Evolutionary conservation across 148 eudicot genomes (phyloP).

Genomic region (Rhododendron griersonianum): DNA sequence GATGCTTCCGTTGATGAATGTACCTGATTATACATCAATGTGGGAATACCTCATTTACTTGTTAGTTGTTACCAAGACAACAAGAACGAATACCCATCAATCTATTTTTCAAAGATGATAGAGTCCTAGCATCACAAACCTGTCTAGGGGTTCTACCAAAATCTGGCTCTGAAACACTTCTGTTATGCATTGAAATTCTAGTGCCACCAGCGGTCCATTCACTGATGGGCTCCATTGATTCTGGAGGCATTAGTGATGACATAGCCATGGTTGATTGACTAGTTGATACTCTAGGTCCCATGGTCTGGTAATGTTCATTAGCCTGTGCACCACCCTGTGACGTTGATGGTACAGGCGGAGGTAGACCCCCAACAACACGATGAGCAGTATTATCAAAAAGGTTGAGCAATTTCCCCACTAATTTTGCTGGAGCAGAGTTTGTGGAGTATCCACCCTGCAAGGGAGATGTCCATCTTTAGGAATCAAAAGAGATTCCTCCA

Average conservation of each 20-base stretch:
- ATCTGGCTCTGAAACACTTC: slow-evolving; percentile 90
- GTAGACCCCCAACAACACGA: slow-evolving; percentile 85
- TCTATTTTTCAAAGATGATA: background rate
- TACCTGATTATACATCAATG: slow-evolving; percentile 31
- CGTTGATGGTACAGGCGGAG: slow-evolving; percentile 60
- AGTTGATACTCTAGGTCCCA: slow-evolving; percentile 50
- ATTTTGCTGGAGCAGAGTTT: slow-evolving; percentile 67
- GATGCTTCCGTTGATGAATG: slow-evolving; percentile 50
- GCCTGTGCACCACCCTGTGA: slow-evolving; percentile 35
- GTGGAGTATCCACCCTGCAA: slow-evolving; percentile 77
- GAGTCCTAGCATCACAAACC: slow-evolving; percentile 34
- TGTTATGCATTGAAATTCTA: slow-evolving; percentile 49
- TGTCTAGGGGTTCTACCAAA: slow-evolving; percentile 67
- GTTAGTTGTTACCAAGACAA: too few relatives aligned
- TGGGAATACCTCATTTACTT: background rate
- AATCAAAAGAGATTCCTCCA: background rate
- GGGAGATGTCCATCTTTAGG: slow-evolving; percentile 1
- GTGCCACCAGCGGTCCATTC: slow-evolving; percentile 53
- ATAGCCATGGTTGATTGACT: slow-evolving; percentile 91
- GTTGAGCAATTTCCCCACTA: slow-evolving; percentile 67
- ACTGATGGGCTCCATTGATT: slow-evolving; percentile 62
- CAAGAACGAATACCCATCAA: too few relatives aligned
- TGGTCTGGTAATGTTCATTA: slow-evolving; percentile 41
- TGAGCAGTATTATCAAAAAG: slow-evolving; percentile 82
- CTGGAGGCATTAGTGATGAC: slow-evolving; percentile 69